Evolutionary conservation across 345 rosid genomes (phyloP).

Genomic region (Eucalyptus marginata): DNA sequence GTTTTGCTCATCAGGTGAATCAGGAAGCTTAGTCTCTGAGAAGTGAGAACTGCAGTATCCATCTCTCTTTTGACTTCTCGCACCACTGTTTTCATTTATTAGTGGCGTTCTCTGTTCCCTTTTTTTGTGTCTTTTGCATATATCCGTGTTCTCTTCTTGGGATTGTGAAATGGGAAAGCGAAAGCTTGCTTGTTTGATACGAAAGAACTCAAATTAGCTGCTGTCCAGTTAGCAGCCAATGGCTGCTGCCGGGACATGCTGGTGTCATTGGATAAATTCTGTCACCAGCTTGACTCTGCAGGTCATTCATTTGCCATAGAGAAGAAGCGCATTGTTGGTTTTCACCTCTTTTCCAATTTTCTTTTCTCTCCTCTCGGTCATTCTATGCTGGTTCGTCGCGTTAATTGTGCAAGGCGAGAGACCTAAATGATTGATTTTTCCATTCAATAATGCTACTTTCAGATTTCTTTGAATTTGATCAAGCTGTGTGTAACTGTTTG

Average conservation of each 20-base stretch:
- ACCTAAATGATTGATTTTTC: not conserved
- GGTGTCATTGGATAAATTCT: not conserved
- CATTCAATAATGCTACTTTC: not conserved
- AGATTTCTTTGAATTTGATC: not conserved
- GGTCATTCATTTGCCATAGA: not conserved
- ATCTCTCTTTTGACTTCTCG: not conserved
- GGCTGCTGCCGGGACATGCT: not conserved
- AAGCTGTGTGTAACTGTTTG: not conserved
- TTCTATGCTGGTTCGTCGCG: not conserved
- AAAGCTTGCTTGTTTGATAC: not conserved
- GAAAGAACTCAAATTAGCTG: not conserved
- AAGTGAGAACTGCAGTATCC: not conserved
- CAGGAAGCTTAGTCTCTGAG: not conserved
- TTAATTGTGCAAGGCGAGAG: not conserved
- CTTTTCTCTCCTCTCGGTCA: not conserved
- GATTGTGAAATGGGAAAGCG: not conserved
- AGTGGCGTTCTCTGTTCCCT: not conserved
- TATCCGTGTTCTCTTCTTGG: not conserved
- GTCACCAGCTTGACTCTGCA: not conserved
- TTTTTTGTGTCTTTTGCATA: not conserved
- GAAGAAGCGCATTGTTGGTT: not conserved
- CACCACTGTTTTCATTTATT: not conserved
- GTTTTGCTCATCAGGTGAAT: not conserved
- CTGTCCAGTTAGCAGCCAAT: not conserved
- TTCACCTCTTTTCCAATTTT: not conserved